These are phyloP conservation scores for Panaeolus papilionaceus DNA, from an alignment of 768 basidiomycete species.

Conservation along the genomic window DNA sequence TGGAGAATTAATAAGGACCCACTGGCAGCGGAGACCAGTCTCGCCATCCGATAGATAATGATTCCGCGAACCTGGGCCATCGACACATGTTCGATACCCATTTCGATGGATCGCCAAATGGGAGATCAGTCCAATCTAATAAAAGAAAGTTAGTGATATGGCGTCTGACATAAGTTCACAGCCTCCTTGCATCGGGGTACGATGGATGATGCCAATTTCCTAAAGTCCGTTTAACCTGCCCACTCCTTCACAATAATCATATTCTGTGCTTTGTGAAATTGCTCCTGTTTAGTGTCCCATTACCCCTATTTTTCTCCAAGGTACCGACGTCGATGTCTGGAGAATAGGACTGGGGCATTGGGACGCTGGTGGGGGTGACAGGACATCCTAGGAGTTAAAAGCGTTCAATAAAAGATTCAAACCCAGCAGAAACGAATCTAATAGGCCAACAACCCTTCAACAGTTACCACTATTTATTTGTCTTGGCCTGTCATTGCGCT, in stretches of 20 bases:
- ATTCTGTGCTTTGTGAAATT: conserved; percentile 6
- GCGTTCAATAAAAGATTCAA: not conserved
- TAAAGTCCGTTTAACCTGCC: conserved; percentile 1
- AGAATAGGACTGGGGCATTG: not conserved
- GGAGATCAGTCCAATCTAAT: not conserved
- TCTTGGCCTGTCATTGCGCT: conserved; percentile 11
- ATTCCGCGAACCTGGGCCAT: not conserved
- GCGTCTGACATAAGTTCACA: conserved; percentile 5
- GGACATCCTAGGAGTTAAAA: not conserved
- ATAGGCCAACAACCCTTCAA: conserved; percentile 12
- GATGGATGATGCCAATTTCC: conserved; percentile 7
- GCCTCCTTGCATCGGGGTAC: not conserved
- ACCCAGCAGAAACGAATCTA: conserved; percentile 5
- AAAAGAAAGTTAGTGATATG: not conserved
- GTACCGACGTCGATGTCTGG: conserved; percentile 4
- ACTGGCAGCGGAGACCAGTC: conserved; percentile 9
- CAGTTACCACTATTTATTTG: not conserved
- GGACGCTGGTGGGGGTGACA: not conserved
- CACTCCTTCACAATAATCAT: not conserved
- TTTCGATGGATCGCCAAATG: not conserved
- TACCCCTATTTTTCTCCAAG: conserved; percentile 4
- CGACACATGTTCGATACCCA: not conserved
- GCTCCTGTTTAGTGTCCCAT: not conserved
- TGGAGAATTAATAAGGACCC: conserved; percentile 14
- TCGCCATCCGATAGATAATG: conserved; percentile 2